Evolutionary conservation across 208 protist genomes (phyloP).

Genomic region (Wallacemonas sp.): DNA sequence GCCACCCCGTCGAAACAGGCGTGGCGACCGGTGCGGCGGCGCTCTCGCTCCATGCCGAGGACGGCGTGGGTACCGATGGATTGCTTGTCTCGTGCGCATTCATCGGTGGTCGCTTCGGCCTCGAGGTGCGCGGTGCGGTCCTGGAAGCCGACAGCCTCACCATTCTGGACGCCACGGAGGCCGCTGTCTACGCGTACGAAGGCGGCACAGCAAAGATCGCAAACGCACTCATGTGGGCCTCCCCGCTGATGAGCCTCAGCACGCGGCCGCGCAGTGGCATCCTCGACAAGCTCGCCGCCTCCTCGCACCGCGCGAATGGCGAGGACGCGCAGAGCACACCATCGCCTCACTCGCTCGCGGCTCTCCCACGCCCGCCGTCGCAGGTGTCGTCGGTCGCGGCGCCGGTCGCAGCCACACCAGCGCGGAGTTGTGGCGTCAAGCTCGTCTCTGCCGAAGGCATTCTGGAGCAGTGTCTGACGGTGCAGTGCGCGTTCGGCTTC

Average conservation of each 20-base stretch:
- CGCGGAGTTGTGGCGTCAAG: conserved; percentile 54
- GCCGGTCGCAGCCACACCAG: neutral
- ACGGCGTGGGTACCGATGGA: neutral
- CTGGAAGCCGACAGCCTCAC: conserved; percentile 48
- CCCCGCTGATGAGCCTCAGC: conserved; percentile 21
- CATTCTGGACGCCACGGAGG: conserved; percentile 45
- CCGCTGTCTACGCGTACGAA: conserved; percentile 69
- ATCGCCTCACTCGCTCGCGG: neutral
- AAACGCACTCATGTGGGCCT: conserved; percentile 54
- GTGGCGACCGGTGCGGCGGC: no score
- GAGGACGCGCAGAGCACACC: neutral
- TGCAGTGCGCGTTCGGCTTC: conserved; percentile 65
- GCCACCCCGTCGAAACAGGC: no score
- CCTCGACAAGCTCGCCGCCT: neutral
- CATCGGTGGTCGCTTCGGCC: conserved; percentile 56
- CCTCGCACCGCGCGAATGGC: no score
- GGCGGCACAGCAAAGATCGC: conserved; percentile 42
- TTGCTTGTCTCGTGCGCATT: conserved; percentile 24
- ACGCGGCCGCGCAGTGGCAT: neutral
- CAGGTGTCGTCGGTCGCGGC: no score
- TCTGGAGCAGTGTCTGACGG: conserved; percentile 40
- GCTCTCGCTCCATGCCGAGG: no score
- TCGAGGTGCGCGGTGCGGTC: conserved; percentile 59
- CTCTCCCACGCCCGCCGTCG: no score
- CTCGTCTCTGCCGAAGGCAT: conserved; percentile 37